phyloP scores from a whole-genome alignment of 1,284 basidiomycete species.

The Naganishia sp. region DNA sequence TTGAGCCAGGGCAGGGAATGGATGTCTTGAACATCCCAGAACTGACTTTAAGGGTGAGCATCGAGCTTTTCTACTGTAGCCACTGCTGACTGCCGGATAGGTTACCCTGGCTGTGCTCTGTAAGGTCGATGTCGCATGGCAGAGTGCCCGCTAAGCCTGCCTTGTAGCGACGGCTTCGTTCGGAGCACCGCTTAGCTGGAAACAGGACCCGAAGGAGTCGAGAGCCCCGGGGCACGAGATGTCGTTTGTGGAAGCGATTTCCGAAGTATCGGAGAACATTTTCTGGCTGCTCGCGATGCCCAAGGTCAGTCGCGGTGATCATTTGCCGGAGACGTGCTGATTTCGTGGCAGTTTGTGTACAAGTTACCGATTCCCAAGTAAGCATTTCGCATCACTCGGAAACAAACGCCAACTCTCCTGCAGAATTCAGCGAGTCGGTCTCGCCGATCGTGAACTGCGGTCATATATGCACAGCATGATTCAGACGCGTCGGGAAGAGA shows the following conservation, averaged over 20 bases:
- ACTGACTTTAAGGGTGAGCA: constrained; percentile 59
- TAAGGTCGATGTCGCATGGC: not conserved
- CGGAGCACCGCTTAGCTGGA: constrained; percentile 49
- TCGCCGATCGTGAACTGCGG: constrained; percentile 20
- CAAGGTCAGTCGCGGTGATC: constrained; percentile 1
- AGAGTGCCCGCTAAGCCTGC: constrained; percentile 31
- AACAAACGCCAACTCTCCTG: not conserved
- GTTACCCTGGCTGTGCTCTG: constrained; percentile 31
- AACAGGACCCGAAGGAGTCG: constrained; percentile 33
- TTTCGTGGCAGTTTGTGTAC: constrained; percentile 13
- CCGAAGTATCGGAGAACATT: constrained; percentile 57
- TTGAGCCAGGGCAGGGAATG: constrained; percentile 10
- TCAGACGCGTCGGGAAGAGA: constrained; percentile 17
- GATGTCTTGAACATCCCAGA: constrained; percentile 36
- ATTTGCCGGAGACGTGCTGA: not conserved
- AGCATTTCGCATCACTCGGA: not conserved
- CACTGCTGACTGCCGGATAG: not conserved
- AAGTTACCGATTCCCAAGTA: constrained; percentile 28
- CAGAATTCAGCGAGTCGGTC: constrained; percentile 27
- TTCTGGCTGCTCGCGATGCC: constrained; percentile 38
- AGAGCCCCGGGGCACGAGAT: constrained; percentile 56
- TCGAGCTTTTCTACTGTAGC: constrained; percentile 39
- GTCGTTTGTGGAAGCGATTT: constrained; percentile 63
- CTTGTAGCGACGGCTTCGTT: constrained; percentile 33
- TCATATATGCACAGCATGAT: constrained; percentile 35